Evolutionary conservation across 805 yeast genomes (phyloP).

Genomic region (Saturnispora silvae): DNA sequence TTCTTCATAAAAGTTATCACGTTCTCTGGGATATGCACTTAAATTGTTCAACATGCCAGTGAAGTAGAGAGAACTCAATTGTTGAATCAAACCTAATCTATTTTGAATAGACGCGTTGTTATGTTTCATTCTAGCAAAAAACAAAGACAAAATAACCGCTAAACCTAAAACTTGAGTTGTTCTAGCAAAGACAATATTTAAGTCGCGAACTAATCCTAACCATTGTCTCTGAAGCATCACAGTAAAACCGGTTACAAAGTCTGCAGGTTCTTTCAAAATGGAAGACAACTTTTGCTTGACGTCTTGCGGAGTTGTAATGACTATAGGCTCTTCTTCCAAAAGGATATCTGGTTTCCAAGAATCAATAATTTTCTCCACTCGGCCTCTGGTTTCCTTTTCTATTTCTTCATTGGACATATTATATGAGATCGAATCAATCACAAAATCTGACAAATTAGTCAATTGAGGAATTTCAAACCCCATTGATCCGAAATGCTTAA

Average conservation of each 20-base stretch:
- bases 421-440: conserved; percentile 60
- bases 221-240: conserved; percentile 30
- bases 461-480: conserved; percentile 50
- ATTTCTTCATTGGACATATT: conserved; percentile 34
- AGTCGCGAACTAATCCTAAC: conserved; percentile 35
- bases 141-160: conserved; percentile 56
- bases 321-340: not conserved
- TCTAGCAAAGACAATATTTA: conserved; percentile 55
- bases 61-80: conserved; percentile 59
- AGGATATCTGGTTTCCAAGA: conserved; percentile 26
- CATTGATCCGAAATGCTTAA: conserved; percentile 34
- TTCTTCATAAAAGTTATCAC: conserved; percentile 71
- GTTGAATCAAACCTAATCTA: conserved; percentile 69
- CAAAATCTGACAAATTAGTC: conserved; percentile 64
- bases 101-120: conserved; percentile 44
- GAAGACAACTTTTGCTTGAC: conserved; percentile 20
- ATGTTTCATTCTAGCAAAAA: conserved; percentile 49
- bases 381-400: conserved; percentile 30
- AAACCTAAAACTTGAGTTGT: conserved; percentile 52
- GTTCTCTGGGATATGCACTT: conserved; percentile 63
- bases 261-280: conserved; percentile 23
- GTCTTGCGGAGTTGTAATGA: conserved; percentile 12
- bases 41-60: conserved; percentile 74
- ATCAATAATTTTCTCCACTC: conserved; percentile 30
- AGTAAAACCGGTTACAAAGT: conserved; percentile 25